Percentiles rank a stretch among this genome's conserved stretches.
phyloP scores from a whole-genome alignment of 192 early-diverging fungal genomes.

The Lobulomyces angularis region DNA sequence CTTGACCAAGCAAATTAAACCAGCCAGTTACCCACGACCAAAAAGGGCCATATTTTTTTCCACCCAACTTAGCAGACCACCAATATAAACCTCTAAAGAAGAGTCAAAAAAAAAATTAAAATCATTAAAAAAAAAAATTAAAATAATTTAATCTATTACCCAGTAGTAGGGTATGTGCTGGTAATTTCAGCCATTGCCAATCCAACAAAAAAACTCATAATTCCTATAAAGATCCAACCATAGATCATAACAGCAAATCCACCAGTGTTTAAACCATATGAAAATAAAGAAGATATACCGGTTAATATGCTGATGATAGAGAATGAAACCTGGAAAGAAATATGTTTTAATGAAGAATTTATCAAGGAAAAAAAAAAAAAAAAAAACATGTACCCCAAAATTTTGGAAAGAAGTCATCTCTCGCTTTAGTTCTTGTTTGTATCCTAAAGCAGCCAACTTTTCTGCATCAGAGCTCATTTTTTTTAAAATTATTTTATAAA shows the following conservation, averaged over 20 bases:
- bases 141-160: constrained; percentile 11
- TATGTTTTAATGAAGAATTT: too few species aligned
- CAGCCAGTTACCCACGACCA: constrained; percentile 25
- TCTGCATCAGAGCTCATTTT: too few species aligned
- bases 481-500: too few species aligned
- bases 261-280: too few species aligned
- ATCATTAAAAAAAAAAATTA: background rate
- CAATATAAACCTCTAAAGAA: constrained; percentile 30
- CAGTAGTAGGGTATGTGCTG: constrained; percentile 5
- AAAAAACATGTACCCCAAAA: too few species aligned
- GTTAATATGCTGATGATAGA: constrained; percentile 20
- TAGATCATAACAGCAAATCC: constrained; percentile 23
- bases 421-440: constrained; percentile 20
- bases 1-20: constrained; percentile 27
- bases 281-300: too few species aligned
- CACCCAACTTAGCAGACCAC: constrained; percentile 26
- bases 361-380: too few species aligned
- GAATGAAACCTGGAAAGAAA: constrained; percentile 12
- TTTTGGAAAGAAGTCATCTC: constrained; percentile 1
- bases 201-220: constrained; percentile 18
- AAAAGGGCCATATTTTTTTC: constrained; percentile 19
- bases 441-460: too few species aligned
- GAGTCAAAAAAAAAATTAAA: constrained; percentile 7
- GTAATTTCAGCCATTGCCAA: constrained; percentile 28
- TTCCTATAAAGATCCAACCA: constrained; percentile 22